Percentiles rank a stretch among this genome's conserved stretches.
phyloP scores from a whole-genome alignment of 2,329 filamentous ascomycete species.

The Colletotrichum neosansevieriae region DNA sequence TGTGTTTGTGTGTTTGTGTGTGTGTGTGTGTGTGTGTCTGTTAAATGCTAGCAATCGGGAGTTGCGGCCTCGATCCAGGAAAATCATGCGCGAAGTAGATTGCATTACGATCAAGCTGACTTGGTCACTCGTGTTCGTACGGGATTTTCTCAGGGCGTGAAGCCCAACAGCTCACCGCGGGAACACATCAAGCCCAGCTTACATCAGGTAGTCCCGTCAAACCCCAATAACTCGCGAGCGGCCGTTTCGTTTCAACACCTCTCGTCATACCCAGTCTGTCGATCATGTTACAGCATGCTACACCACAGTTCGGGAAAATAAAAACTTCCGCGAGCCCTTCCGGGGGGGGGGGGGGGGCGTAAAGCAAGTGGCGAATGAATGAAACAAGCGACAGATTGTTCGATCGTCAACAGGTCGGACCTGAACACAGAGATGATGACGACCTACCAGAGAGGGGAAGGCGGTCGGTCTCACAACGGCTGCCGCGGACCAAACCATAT shows the following conservation, averaged over 20 bases:
- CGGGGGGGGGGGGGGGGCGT: too few relatives aligned
- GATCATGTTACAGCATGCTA: conserved; percentile 20
- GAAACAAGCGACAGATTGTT: neutral
- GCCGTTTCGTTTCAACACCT: conserved; percentile 27
- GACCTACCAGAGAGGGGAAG: too few relatives aligned
- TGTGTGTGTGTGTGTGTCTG: neutral
- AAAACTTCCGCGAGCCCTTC: neutral
- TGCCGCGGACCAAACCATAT: conserved; percentile 16
- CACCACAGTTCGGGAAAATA: neutral
- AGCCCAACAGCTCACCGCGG: conserved; percentile 2
- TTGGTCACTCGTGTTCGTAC: neutral
- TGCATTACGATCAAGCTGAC: conserved; percentile 19
- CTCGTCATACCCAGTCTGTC: conserved; percentile 3
- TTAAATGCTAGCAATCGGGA: conserved; percentile 16
- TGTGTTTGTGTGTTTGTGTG: neutral
- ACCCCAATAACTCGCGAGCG: conserved; percentile 3
- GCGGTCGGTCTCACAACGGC: conserved; percentile 3
- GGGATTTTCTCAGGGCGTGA: neutral
- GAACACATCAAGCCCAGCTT: neutral
- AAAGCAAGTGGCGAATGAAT: conserved; percentile 9
- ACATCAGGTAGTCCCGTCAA: neutral
- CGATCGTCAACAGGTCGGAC: neutral
- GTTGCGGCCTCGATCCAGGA: conserved; percentile 8
- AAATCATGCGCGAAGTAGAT: neutral
- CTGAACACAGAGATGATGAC: neutral